Evolutionary conservation across 345 rosid species (phyloP).

Genomic region (Hibiscus mutabilis): DNA sequence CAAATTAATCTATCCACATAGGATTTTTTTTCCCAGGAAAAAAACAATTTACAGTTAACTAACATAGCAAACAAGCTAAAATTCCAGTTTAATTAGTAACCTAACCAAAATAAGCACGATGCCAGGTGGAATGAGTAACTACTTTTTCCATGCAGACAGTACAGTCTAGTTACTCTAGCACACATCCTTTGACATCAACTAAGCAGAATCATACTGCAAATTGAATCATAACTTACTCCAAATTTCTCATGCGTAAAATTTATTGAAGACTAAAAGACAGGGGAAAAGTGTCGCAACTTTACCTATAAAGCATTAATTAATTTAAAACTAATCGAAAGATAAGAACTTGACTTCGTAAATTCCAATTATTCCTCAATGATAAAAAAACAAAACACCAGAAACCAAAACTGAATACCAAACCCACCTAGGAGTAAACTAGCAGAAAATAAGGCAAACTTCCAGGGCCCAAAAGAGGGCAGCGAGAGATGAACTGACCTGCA

Average conservation of each 20-base stretch:
- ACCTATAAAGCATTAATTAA: background rate
- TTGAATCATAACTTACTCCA: background rate
- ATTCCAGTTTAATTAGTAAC: background rate
- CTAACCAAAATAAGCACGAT: background rate
- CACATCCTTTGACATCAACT: background rate
- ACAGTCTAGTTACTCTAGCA: background rate
- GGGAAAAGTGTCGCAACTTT: background rate
- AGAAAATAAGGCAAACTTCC: constrained; percentile 12
- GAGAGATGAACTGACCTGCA: constrained; percentile 62
- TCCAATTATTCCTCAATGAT: background rate
- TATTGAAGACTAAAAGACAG: background rate
- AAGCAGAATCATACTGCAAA: background rate
- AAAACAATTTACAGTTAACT: background rate
- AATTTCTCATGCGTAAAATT: background rate
- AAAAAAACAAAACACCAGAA: background rate
- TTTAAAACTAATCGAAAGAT: background rate
- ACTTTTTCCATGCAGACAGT: background rate
- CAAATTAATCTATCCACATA: background rate
- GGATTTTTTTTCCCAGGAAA: background rate
- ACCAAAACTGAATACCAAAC: background rate
- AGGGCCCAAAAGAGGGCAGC: constrained; percentile 19
- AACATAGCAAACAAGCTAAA: background rate
- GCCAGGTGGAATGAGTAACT: background rate
- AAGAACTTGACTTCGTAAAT: constrained; percentile 1
- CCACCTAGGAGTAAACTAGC: constrained; percentile 1